A percentile compares a stretch with the other conserved stretches of the same genome.
These are phyloP conservation scores for Domatiomyces catenatus DNA, from an alignment of 2,329 filamentous ascomycete genomes.

Conservation along the genomic window DNA sequence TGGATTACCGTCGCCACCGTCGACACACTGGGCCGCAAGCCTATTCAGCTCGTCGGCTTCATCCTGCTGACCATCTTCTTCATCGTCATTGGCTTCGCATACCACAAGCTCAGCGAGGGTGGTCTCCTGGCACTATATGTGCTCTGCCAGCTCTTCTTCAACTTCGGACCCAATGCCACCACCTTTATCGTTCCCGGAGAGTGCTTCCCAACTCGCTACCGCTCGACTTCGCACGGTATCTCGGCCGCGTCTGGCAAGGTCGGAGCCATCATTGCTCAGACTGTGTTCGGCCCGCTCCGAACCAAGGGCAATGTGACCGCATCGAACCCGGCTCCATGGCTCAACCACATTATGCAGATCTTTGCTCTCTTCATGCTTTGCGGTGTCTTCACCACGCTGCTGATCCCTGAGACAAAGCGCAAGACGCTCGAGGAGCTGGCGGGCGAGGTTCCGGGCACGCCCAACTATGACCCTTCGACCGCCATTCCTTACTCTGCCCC, in stretches of 20 bases:
- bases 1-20: slow-evolving; percentile 64
- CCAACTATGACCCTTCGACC: slow-evolving; percentile 33
- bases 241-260: slow-evolving; percentile 53
- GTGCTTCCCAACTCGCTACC: slow-evolving; percentile 49
- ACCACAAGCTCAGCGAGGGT: slow-evolving; percentile 33
- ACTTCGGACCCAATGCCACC: slow-evolving; percentile 50
- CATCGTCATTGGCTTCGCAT: slow-evolving; percentile 46
- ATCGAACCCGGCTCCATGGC: slow-evolving; percentile 45
- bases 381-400: slow-evolving; percentile 50
- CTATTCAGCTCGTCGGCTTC: slow-evolving; percentile 54
- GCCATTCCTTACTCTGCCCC: no score
- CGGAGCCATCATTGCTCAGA: slow-evolving; percentile 52
- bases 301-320: slow-evolving; percentile 38
- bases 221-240: slow-evolving; percentile 48
- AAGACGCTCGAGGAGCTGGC: slow-evolving; percentile 57
- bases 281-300: slow-evolving; percentile 48
- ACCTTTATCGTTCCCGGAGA: slow-evolving; percentile 52
- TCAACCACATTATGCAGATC: slow-evolving; percentile 51
- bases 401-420: slow-evolving; percentile 66
- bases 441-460: slow-evolving; percentile 48
- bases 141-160: slow-evolving; percentile 51
- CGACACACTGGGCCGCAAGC: slow-evolving; percentile 61
- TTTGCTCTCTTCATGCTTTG: slow-evolving; percentile 51
- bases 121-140: slow-evolving; percentile 47
- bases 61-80: slow-evolving; percentile 45